Evolutionary conservation across 1,284 basidiomycete genomes (phyloP), one percentile per base, ranked within the genome.

Genomic region (Ganoderma sp.): DNA sequence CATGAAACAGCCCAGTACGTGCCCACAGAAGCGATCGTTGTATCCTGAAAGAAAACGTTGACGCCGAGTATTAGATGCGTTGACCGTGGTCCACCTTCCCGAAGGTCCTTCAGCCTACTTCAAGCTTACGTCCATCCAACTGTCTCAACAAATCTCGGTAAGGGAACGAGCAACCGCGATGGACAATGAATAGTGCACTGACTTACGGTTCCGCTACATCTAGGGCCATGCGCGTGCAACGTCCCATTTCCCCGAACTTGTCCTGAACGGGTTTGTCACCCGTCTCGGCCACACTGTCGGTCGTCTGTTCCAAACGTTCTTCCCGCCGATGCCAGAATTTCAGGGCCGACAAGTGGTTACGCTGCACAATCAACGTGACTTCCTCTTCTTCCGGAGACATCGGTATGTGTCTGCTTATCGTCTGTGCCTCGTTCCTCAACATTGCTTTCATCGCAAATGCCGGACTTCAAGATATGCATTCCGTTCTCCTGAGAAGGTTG

Each of bases 261-360:
- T 99, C 58, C 85, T 99, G 32, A 99, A 99, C 81, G 93, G 93
- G 75, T 99, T 99, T 77, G 93, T 94, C 6, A 99, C 98, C 1
- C 89, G 96, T 3, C 88, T 99, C 12, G 98, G 98, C 67, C 93
- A 98, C 78, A 89, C 91, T 7, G 91, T 99, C 66, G 98, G 98
- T 10, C 88, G 94, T 41, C 91, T 99, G 83, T 96, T 99, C 79
- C 97, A 98, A 75, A 94, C 94, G 1, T 87, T 97, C 28, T 99
- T 99, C 83, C 98, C 98, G 17, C 93, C 94, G 17, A 85, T 98
- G 72, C 97, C 97, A 0, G 94, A 98, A 79, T 96, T 99, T 76
- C 94, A 97, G 79, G 98, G 98, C 22, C 87, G 98, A 54, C 98
- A 99, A 81, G 97, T 99, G 17, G 96, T 99, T 3, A 98, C 97